phyloP scores from a whole-genome alignment of 805 yeast genomes.

The Lachancea dasiensis region DNA sequence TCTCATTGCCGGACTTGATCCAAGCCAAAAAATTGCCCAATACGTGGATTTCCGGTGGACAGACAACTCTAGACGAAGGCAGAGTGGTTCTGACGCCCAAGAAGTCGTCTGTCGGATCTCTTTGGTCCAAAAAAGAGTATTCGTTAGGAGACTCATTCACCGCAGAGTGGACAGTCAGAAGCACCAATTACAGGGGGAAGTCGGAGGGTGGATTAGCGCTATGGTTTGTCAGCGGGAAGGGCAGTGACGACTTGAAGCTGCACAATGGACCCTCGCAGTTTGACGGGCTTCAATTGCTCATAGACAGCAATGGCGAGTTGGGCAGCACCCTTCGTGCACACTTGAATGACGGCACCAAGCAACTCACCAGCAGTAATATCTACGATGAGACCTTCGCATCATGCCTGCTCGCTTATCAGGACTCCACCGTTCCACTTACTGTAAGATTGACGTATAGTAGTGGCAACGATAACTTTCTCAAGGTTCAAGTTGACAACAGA shows the following conservation, averaged over 20 bases:
- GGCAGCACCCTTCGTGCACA: conserved; percentile 52
- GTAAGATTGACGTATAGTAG: conserved; percentile 56
- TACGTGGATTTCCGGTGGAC: conserved; percentile 39
- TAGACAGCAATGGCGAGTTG: conserved; percentile 45
- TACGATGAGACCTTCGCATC: conserved; percentile 42
- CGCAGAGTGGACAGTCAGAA: conserved; percentile 56
- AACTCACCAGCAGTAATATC: conserved; percentile 21
- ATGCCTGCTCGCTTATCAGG: conserved; percentile 55
- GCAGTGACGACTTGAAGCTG: conserved; percentile 30
- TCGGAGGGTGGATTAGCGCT: conserved; percentile 54
- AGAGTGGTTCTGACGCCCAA: conserved; percentile 48
- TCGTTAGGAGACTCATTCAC: conserved; percentile 43
- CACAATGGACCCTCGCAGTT: conserved; percentile 53
- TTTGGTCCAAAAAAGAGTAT: conserved; percentile 39
- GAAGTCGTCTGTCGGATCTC: conserved; percentile 36
- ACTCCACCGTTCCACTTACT: conserved; percentile 64
- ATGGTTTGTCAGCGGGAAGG: conserved; percentile 42
- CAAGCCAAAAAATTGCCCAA: conserved; percentile 20
- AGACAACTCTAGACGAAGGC: conserved; percentile 43
- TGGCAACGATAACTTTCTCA: conserved; percentile 38
- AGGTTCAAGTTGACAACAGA: conserved; percentile 67
- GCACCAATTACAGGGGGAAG: conserved; percentile 45
- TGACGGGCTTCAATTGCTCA: conserved; percentile 58
- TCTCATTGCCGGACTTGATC: conserved; percentile 38
- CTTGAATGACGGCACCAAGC: conserved; percentile 51